phyloP scores from a whole-genome alignment of 768 basidiomycete genomes.

The Psilocybe subaeruginosa region DNA sequence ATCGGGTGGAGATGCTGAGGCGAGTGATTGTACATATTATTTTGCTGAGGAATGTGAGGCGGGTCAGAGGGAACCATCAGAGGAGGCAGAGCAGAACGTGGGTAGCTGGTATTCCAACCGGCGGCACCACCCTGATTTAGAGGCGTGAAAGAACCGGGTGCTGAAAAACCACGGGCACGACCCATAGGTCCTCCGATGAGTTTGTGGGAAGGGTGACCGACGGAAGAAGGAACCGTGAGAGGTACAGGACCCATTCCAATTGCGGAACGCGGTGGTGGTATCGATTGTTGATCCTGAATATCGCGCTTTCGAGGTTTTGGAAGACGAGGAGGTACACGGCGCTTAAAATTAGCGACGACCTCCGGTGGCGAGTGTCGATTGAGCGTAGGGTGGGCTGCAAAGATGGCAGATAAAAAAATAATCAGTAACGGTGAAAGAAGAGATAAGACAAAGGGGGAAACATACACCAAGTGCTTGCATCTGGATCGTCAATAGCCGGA shows the following conservation, averaged over 20 bases:
- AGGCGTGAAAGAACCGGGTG: slow-evolving; percentile 79
- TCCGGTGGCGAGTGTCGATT: slow-evolving; percentile 90
- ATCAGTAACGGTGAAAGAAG: slow-evolving; percentile 6
- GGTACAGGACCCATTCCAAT: slow-evolving; percentile 71
- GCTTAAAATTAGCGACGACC: slow-evolving; percentile 93
- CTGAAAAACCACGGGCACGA: slow-evolving; percentile 79
- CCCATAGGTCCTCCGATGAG: slow-evolving; percentile 44
- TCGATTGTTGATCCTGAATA: slow-evolving; percentile 63
- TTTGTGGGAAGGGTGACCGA: slow-evolving; percentile 39
- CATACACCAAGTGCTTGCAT: slow-evolving; percentile 97
- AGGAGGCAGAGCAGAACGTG: slow-evolving; percentile 73
- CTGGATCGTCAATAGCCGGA: slow-evolving; percentile 93
- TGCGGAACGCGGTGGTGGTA: slow-evolving; percentile 79
- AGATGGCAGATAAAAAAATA: slow-evolving; percentile 8
- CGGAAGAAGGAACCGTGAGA: slow-evolving; percentile 60
- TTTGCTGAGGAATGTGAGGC: slow-evolving; percentile 56
- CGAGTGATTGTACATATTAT: slow-evolving; percentile 61
- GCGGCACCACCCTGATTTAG: slow-evolving; percentile 59
- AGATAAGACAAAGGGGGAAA: slow-evolving; percentile 25
- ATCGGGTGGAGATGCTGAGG: slow-evolving; percentile 68
- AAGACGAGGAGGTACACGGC: slow-evolving; percentile 90
- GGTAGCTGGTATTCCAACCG: slow-evolving; percentile 63
- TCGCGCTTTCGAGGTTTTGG: slow-evolving; percentile 88
- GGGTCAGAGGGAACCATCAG: slow-evolving; percentile 83
- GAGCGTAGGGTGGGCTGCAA: slow-evolving; percentile 80